phyloP scores from a whole-genome alignment of 1,284 basidiomycete genomes.

The Ganoderma sinense region DNA sequence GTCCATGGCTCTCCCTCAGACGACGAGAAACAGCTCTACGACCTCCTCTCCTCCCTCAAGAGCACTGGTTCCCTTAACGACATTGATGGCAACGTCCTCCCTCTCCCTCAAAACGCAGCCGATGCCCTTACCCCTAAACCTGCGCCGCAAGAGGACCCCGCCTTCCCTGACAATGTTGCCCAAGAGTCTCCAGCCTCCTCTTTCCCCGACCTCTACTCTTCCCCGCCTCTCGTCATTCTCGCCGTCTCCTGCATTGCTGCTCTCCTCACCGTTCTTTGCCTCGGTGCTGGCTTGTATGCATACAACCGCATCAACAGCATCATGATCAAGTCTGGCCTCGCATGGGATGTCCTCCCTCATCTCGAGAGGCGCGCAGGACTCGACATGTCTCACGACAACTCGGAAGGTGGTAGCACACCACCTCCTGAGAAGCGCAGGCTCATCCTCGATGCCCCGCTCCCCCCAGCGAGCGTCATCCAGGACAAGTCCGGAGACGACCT shows the following conservation, averaged over 20 bases:
- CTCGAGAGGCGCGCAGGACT: constrained; percentile 38
- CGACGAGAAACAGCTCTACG: constrained; percentile 45
- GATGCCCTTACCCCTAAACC: constrained; percentile 21
- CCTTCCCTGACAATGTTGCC: constrained; percentile 8
- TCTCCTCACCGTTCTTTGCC: constrained; percentile 45
- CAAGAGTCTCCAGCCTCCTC: constrained; percentile 17
- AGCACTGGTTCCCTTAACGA: constrained; percentile 36
- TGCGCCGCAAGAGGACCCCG: constrained; percentile 12
- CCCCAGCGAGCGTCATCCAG: constrained; percentile 12
- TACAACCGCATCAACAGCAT: constrained; percentile 40
- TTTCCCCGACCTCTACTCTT: constrained; percentile 21
- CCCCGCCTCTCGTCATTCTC: constrained; percentile 41
- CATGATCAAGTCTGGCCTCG: constrained; percentile 40
- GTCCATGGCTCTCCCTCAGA: constrained; percentile 35
- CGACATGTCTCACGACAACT: constrained; percentile 19
- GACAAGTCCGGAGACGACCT: constrained; percentile 17
- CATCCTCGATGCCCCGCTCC: constrained; percentile 22
- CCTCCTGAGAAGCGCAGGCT: constrained; percentile 29
- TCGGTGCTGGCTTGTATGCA: constrained; percentile 45
- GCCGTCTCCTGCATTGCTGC: constrained; percentile 47
- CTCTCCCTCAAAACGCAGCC: constrained; percentile 12
- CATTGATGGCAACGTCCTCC: constrained; percentile 37
- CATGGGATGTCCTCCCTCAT: constrained; percentile 45
- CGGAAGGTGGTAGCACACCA: constrained; percentile 3
- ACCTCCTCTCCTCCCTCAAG: constrained; percentile 36